These are phyloP conservation scores for Fonsecaea erecta DNA, from an alignment of 2,329 filamentous ascomycete genomes.

Conservation along the genomic window DNA sequence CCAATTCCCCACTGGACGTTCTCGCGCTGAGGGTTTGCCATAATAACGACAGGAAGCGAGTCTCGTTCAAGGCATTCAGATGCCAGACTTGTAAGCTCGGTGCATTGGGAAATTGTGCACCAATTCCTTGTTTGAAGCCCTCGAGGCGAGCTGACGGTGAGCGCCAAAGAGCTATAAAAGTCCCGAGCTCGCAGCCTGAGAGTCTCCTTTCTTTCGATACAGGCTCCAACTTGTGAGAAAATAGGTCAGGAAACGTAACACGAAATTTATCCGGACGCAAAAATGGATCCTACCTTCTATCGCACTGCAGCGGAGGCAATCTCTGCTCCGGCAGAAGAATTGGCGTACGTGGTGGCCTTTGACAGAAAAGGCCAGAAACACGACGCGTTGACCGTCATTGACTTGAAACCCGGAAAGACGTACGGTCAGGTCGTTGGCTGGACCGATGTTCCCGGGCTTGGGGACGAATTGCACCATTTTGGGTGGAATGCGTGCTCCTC, in stretches of 20 bases:
- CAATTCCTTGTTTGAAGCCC: background rate
- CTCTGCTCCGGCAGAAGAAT: conserved; percentile 12
- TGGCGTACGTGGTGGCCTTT: conserved; percentile 19
- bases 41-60: background rate
- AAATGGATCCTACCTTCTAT: conserved; percentile 18
- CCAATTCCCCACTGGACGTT: background rate
- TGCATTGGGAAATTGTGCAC: background rate
- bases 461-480: conserved; percentile 18
- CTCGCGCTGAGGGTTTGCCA: background rate
- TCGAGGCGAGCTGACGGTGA: background rate
- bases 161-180: background rate
- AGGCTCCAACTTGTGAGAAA: background rate
- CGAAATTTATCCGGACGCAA: background rate
- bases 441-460: conserved; percentile 7
- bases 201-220: background rate
- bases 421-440: conserved; percentile 16
- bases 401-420: conserved; percentile 9
- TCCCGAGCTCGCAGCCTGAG: background rate
- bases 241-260: background rate
- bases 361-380: conserved; percentile 16
- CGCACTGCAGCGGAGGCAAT: conserved; percentile 18
- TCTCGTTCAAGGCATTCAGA: background rate
- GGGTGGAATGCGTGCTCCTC: conserved; percentile 17
- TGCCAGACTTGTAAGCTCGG: conserved; percentile 5
- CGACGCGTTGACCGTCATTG: conserved; percentile 14